Base-by-base conservation (phyloP, 768 basidiomycete species). In the Coprinopsis marcescibilis region DNA sequence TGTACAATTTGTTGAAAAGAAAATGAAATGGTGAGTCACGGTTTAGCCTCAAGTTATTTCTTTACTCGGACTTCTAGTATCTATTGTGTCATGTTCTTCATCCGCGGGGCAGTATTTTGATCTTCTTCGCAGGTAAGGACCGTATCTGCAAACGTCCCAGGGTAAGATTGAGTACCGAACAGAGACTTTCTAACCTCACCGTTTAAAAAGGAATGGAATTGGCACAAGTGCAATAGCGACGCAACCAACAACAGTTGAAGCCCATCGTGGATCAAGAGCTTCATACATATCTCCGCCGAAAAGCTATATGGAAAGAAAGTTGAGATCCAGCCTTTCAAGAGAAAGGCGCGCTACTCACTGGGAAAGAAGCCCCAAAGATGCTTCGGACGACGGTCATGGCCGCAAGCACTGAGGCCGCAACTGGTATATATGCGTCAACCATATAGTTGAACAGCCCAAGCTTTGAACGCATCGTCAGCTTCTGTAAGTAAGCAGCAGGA, bases 281-380 rank as follows among this genome's bases (percentile, higher is more conserved):
- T 59, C 53, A 49, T 76, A 82, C 76, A 82, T 76, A 50, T 77
- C 68, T n/a, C 67, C 61, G 2, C 74, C 73, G 53, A 81, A 81
- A 27, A 81, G 67, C 71, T 72, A 26, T 2, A 14, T 5, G 13
- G 60, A 59, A 42, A 21, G 7, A 36, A 53, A n/a, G 51, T 24
- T 21, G 19, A 4, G 3, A 26, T 39, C 51, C 34, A 46, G 47
- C 43, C 10, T 44, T 5, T 17, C 14, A 29, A 30, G 49, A 7
- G 14, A 30, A 17, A 20, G 29, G n/a, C 33, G 46, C 48, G 47
- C 33, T 7, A 53, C 57, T n/a, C 51, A 72, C 69, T 17, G 75
- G 78, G 50, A 78, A 78, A 4, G 58, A 69, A 20, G 76, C 75
- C 25, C 78, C 81, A 40, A 73, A 75, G 7, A 74, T 50, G 52